These are phyloP conservation scores for Salix exigua DNA, from an alignment of 345 rosid species.

Conservation along the genomic window DNA sequence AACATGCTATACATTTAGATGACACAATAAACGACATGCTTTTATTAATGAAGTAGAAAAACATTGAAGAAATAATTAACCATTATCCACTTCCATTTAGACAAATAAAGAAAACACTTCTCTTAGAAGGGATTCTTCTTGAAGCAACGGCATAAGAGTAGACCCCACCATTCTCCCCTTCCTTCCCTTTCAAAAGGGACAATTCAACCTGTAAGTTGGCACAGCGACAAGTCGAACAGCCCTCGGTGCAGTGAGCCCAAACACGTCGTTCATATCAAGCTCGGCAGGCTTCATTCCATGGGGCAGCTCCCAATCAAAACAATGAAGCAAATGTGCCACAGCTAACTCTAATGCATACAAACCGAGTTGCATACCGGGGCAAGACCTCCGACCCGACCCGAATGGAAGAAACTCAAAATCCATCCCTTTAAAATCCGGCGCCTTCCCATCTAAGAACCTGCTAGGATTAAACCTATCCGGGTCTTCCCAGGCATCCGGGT, in stretches of 20 bases:
- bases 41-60: too few species aligned
- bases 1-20: too few species aligned
- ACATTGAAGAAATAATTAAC: too few species aligned
- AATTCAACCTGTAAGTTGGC: constrained; percentile 22
- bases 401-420: constrained; percentile 36
- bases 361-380: constrained; percentile 48
- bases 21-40: too few species aligned
- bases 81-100: too few species aligned
- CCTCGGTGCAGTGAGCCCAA: constrained; percentile 46
- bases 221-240: constrained; percentile 37
- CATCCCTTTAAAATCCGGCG: constrained; percentile 37
- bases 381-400: constrained; percentile 41
- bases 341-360: constrained; percentile 34
- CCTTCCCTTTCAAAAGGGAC: not conserved
- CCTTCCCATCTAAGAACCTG: constrained; percentile 24
- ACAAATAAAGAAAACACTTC: not conserved
- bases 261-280: constrained; percentile 40
- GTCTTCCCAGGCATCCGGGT: constrained; percentile 25
- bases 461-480: constrained; percentile 32
- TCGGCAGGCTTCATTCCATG: constrained; percentile 34
- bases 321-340: constrained; percentile 35
- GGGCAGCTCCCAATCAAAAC: constrained; percentile 39
- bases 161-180: not conserved
- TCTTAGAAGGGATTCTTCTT: not conserved
- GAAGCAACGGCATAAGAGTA: not conserved